A percentile compares a stretch with the other conserved stretches of the same genome.
Evolutionary conservation across 2,329 filamentous ascomycete genomes (phyloP).

Genomic region (Blastomyces gilchristii): DNA sequence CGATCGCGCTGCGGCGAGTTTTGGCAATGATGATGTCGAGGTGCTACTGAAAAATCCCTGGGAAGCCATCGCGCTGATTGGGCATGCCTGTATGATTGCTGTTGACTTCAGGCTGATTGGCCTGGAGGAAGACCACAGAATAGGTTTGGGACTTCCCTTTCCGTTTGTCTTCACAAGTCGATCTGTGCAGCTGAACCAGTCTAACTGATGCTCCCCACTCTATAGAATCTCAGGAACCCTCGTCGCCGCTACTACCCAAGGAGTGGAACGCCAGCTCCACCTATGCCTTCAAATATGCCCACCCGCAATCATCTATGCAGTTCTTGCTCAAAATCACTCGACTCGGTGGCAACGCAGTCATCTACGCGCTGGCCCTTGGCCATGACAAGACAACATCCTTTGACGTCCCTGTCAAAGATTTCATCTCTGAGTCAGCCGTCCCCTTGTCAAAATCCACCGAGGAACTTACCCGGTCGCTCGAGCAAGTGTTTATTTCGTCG

Average conservation of each 20-base stretch:
- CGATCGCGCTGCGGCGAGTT: constrained; percentile 24
- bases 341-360: constrained; percentile 71
- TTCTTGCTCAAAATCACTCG: constrained; percentile 74
- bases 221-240: constrained; percentile 19
- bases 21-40: constrained; percentile 21
- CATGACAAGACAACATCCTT: constrained; percentile 73
- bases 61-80: constrained; percentile 73
- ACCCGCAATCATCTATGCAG: constrained; percentile 73
- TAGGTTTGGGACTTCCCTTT: constrained; percentile 41
- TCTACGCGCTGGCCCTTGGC: constrained; percentile 67
- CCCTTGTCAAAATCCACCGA: constrained; percentile 38
- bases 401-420: constrained; percentile 65
- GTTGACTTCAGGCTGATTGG: constrained; percentile 73
- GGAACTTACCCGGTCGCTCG: constrained; percentile 25
- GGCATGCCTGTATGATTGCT: constrained; percentile 71
- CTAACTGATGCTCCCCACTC: not conserved
- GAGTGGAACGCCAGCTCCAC: constrained; percentile 69
- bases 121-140: constrained; percentile 69
- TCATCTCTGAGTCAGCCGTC: constrained; percentile 54
- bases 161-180: not conserved
- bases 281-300: constrained; percentile 76
- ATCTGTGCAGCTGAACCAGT: not conserved
- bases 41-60: constrained; percentile 42
- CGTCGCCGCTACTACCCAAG: constrained; percentile 51
- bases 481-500: constrained; percentile 62